Evolutionary conservation across 1,139 yeast genomes (phyloP).

Genomic region (Blastobotrys serpentis): DNA sequence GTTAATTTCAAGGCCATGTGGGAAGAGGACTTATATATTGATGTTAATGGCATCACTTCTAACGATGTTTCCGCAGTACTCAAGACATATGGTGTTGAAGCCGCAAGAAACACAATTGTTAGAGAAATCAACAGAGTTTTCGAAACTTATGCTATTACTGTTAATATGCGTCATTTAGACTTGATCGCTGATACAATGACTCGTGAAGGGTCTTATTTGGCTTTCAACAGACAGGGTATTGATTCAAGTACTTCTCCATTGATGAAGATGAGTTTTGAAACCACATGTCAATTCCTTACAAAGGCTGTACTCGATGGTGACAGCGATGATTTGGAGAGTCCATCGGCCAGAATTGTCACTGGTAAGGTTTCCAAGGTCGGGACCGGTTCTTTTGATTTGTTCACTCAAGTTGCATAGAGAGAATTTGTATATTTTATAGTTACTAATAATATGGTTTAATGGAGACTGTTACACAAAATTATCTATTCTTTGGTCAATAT

Average conservation of each 20-base stretch:
- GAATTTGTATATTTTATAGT: conserved; percentile 8
- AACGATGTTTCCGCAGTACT: conserved; percentile 93
- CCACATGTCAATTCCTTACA: conserved; percentile 95
- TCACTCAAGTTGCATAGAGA: conserved; percentile 21
- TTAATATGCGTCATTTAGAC: conserved; percentile 90
- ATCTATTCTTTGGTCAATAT: no score
- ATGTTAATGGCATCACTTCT: conserved; percentile 82
- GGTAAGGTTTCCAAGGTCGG: conserved; percentile 93
- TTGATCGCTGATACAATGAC: conserved; percentile 99
- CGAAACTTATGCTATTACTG: conserved; percentile 94
- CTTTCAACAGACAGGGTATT: conserved; percentile 98
- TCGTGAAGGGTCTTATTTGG: conserved; percentile 93
- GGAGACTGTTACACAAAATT: background rate
- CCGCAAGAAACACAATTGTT: conserved; percentile 96
- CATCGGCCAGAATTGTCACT: conserved; percentile 91
- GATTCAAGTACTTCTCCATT: conserved; percentile 93
- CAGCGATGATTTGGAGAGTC: conserved; percentile 82
- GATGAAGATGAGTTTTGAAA: conserved; percentile 99
- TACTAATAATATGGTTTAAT: conserved; percentile 6
- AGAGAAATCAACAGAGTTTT: conserved; percentile 95
- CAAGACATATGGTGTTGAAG: conserved; percentile 95
- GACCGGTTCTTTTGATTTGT: conserved; percentile 90
- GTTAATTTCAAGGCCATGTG: conserved; percentile 97
- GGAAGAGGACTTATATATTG: conserved; percentile 92
- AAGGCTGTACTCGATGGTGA: conserved; percentile 94